Evolutionary conservation across 148 eudicot genomes (phyloP).

Genomic region (Talinum fruticosum): DNA sequence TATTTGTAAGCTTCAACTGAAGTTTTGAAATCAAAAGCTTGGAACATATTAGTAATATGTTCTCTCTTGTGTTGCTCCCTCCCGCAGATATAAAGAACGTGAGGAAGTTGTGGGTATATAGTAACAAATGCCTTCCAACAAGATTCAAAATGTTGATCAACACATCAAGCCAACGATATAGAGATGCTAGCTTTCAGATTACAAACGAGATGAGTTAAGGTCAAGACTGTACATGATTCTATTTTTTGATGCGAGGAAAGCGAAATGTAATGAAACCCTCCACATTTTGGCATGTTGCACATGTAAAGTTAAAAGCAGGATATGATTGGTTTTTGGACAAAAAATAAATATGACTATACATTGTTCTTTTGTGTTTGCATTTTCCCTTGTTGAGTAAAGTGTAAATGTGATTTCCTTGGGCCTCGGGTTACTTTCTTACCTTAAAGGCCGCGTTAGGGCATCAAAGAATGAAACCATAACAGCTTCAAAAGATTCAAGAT

Average conservation of each 20-base stretch:
- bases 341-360: background rate
- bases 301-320: background rate
- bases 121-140: conserved; percentile 1
- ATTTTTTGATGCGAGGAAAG: background rate
- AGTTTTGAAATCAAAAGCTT: background rate
- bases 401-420: background rate
- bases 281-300: background rate
- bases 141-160: background rate
- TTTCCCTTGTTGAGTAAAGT: background rate
- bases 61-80: background rate
- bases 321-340: background rate
- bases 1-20: background rate
- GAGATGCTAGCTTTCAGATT: background rate
- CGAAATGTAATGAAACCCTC: background rate
- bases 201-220: background rate
- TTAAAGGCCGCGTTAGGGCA: background rate
- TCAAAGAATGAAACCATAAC: background rate
- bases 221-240: background rate
- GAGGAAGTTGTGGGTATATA: background rate
- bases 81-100: conserved; percentile 2
- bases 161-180: background rate
- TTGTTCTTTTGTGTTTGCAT: background rate
- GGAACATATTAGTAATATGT: background rate
- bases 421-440: background rate
- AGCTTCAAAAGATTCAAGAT: conserved; percentile 12